Evolutionary conservation across 805 yeast genomes (phyloP), one percentile per base, ranked within the genome.

Genomic region (Monosporozyma unispora): DNA sequence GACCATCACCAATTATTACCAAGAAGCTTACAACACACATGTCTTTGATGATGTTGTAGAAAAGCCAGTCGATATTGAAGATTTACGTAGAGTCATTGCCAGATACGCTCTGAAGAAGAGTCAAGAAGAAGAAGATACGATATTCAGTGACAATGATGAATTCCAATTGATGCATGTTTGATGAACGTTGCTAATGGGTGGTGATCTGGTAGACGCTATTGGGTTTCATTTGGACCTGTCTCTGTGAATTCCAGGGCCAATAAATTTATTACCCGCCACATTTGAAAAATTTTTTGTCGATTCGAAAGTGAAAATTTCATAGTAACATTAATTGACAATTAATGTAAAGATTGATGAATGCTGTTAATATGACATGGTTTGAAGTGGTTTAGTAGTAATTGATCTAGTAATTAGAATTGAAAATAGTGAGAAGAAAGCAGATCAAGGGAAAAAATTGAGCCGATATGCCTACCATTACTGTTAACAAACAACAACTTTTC

Each of bases 401-500:
- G n/a, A 31, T 31, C n/a, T 31, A 14, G 35, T n/a, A 5, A 14
- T 2, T 31, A 31, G 27, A n/a, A n/a, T 25, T 25, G 27, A 31
- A 7, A 14, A 14, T 12, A 31, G n/a, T 12, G 16, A 31, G 35
- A 4, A 5, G n/a, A 5, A 31, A 12, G 16, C 35, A 11, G n/a
- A 14, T 31, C 35, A 31, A 31, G 7, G n/a, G 12, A 14, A 31
- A 31, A 31, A 31, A 6, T 31, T 22, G n/a, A 22, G 31, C 22
- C 23, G 56, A 31, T 14, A 93, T 93, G 99, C 99, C 99, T 73
- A 93, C 99, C 69, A 77, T 93, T 64, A 78, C 95, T 28, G 97
- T 93, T 56, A 97, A 93, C 69, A 90, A 95, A 67, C 86, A 83
- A 65, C 98, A 93, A 67, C 79, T 93, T 55, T 93, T 80, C 74